A percentile compares a stretch with the other conserved stretches of the same genome.
phyloP scores from a whole-genome alignment of 2,329 filamentous ascomycete species.

The Teratosphaeria viscida region DNA sequence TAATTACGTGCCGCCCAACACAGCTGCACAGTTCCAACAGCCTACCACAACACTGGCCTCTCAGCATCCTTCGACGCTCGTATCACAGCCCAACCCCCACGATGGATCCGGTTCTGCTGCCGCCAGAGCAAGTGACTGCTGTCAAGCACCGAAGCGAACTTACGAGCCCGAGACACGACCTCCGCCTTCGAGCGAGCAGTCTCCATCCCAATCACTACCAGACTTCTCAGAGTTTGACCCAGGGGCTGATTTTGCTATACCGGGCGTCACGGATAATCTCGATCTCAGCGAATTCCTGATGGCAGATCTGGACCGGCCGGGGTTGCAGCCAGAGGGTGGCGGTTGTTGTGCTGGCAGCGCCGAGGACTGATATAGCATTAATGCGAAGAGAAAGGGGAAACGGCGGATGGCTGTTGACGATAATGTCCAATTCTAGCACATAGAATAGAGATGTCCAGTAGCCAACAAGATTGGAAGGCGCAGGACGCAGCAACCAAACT shows the following conservation, averaged over 20 bases:
- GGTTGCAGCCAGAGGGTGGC: background rate
- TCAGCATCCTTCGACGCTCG: background rate
- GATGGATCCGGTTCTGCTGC: background rate
- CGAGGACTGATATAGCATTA: background rate
- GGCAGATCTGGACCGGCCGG: slow-evolving; percentile 11
- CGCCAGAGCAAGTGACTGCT: background rate
- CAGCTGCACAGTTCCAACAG: background rate
- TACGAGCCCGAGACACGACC: background rate
- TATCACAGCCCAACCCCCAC: background rate
- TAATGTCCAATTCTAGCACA: background rate
- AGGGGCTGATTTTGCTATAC: slow-evolving; percentile 4
- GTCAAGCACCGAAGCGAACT: background rate
- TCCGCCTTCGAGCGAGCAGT: background rate
- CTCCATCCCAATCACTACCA: background rate
- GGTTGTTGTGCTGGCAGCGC: background rate
- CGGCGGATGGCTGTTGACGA: background rate
- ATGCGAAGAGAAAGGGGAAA: background rate
- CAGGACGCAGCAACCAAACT: background rate
- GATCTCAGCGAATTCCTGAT: slow-evolving; percentile 16
- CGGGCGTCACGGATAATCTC: slow-evolving; percentile 2
- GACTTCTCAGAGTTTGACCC: slow-evolving; percentile 7
- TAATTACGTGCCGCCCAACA: slow-evolving; percentile 10
- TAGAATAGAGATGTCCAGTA: background rate
- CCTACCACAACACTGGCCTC: background rate
- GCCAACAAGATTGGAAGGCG: background rate